phyloP scores from a whole-genome alignment of 352 stramenopile genomes.

The Peronospora destructor region DNA sequence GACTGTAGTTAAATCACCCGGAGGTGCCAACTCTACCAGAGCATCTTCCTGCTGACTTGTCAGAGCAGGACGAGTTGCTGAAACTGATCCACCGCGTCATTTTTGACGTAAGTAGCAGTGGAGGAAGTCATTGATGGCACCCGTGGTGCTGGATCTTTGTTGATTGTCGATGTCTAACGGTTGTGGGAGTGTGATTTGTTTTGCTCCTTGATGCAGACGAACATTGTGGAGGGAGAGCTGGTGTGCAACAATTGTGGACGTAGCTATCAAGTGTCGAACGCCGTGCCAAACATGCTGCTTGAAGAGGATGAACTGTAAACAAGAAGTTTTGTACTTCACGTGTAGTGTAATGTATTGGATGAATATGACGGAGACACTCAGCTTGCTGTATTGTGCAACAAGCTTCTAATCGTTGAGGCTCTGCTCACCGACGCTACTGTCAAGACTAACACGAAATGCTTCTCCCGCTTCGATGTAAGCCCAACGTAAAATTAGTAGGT shows the following conservation, averaged over 20 bases:
- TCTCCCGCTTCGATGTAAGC: no score
- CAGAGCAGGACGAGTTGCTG: conserved; percentile 60
- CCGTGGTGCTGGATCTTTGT: no score
- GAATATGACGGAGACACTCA: not conserved
- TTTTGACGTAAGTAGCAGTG: conserved; percentile 53
- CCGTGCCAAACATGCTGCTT: conserved; percentile 81
- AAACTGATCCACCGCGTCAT: conserved; percentile 72
- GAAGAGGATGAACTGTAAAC: conserved; percentile 80
- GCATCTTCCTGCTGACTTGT: conserved; percentile 48
- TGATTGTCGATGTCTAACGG: no score
- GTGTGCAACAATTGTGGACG: conserved; percentile 81
- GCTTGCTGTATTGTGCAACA: no score
- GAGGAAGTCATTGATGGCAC: no score
- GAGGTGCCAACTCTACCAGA: conserved; percentile 69
- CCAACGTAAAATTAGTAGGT: no score
- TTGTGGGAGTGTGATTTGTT: not conserved
- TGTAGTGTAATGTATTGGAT: conserved; percentile 22
- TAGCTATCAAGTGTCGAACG: conserved; percentile 70
- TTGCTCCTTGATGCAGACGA: conserved; percentile 39
- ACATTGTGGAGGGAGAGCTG: conserved; percentile 79
- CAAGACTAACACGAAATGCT: no score
- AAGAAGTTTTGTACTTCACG: not conserved
- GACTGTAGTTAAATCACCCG: conserved; percentile 60
- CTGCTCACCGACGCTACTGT: no score
- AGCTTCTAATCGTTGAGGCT: no score